Base-by-base conservation (phyloP, 805 yeast genomes). In the Ogataea saltuana region DNA sequence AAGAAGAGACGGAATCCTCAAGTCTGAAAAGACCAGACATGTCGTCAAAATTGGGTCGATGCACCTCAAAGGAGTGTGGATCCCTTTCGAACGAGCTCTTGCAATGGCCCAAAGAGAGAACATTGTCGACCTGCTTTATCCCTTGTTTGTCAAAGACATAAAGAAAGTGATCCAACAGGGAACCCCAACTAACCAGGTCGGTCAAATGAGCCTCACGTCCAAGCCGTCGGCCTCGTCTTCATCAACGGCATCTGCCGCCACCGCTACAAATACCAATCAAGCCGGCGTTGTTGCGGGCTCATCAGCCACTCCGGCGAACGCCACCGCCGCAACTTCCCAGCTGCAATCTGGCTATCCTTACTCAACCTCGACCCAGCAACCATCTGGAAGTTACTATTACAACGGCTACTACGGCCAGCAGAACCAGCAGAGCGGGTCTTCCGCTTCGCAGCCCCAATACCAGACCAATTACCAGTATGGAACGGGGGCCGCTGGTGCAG, bases 1-100 rank as follows among this genome's bases (percentile, higher is more conserved):
- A 15, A 68, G 85, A 45, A 69, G 86, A 59, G 85, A 81, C 60
- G 85, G 86, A n/a, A 81, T 81, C 42, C 67, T 81, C 44, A 80
- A 81, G 61, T 68, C 74, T 43, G 86, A 81, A 58, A 81, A 80
- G 56, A 75, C 76, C 20, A 67, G 85, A 37, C 80, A 79, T 54
- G 85, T 81, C 31, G 85, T 81, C 20, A 81, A 80, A 60, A 78
- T 81, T 55, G 86, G 86, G n/a, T 76, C 82, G 11, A 80, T 81
- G 84, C 83, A 80, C 56, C 65, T 81, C 50, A 81, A 81, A 58
- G 86, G 86, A 25, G 85, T 81, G 20, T 81, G 86, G 86, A 79
- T 81, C 36, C 85, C 86, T 4, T 80, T 80, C 59, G 85, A 80
- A 56, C 66, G 85, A 47, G 85, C 85, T 3, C 62, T 80, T 29